phyloP scores from a whole-genome alignment of 352 stramenopile genomes.

The Thraustochytrium striatum region DNA sequence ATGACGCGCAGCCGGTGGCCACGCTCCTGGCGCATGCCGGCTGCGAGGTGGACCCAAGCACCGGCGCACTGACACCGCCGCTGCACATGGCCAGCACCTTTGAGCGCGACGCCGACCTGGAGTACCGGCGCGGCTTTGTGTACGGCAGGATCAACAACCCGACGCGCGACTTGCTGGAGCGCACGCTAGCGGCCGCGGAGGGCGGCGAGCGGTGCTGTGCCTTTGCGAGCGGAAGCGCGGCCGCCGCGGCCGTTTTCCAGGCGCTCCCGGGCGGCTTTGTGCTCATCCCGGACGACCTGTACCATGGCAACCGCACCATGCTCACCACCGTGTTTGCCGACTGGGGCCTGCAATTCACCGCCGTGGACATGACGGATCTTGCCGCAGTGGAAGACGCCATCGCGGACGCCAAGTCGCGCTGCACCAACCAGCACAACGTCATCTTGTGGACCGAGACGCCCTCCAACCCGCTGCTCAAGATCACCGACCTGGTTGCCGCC shows the following conservation, averaged over 20 bases:
- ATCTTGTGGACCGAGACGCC: slow-evolving; percentile 71
- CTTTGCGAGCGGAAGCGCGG: slow-evolving; percentile 43
- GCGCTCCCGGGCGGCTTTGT: slow-evolving; percentile 35
- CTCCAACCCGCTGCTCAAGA: slow-evolving; percentile 61
- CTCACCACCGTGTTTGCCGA: background rate
- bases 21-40: slow-evolving; percentile 34
- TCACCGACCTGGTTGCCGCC: slow-evolving; percentile 45
- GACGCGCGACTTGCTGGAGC: slow-evolving; percentile 24
- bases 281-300: slow-evolving; percentile 44
- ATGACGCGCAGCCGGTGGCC: no score
- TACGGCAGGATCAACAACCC: slow-evolving; percentile 41
- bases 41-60: slow-evolving; percentile 4
- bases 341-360: slow-evolving; percentile 36
- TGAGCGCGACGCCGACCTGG: slow-evolving; percentile 44
- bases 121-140: slow-evolving; percentile 27
- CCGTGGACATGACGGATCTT: background rate
- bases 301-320: slow-evolving; percentile 36
- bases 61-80: slow-evolving; percentile 34
- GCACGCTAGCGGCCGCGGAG: slow-evolving; percentile 19
- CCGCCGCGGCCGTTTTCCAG: slow-evolving; percentile 34
- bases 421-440: background rate
- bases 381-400: background rate
- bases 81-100: slow-evolving; percentile 49
- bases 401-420: background rate
- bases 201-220: background rate